Evolutionary conservation across 768 basidiomycete genomes (phyloP).

Genomic region (Mycena indigotica): DNA sequence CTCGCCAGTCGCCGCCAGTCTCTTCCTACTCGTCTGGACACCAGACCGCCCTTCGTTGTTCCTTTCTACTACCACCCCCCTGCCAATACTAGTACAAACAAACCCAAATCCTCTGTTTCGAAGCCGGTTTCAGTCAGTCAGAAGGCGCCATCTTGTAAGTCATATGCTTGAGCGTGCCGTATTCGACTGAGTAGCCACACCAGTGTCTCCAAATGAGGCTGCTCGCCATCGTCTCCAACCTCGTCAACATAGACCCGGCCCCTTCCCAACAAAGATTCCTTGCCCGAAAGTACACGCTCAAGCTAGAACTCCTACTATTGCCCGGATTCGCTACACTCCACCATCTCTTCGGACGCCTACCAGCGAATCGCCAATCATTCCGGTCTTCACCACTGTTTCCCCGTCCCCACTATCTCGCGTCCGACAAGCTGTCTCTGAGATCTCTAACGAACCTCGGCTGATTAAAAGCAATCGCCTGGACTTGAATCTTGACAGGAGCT

Average conservation of each 20-base stretch:
- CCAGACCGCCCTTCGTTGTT: constrained; percentile 1
- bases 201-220: neutral
- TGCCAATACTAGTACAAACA: neutral
- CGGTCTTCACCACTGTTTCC: neutral
- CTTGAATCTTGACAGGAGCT: too few species aligned
- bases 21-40: neutral
- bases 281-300: neutral
- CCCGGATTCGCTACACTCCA: neutral
- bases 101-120: neutral
- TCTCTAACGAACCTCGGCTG: neutral
- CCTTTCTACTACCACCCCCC: constrained; percentile 1
- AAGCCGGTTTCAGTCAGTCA: neutral
- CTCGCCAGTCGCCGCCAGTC: neutral
- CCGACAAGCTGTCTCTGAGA: neutral
- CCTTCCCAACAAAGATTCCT: neutral
- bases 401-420: neutral
- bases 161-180: neutral
- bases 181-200: neutral
- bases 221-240: neutral
- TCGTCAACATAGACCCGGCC: neutral
- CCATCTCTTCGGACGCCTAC: neutral
- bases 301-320: neutral
- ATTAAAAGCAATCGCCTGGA: too few species aligned
- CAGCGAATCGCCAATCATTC: neutral
- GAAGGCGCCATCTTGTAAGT: neutral